Base-by-base conservation (phyloP, 2,329 filamentous ascomycete genomes). In the Fusarium heterosporum region DNA sequence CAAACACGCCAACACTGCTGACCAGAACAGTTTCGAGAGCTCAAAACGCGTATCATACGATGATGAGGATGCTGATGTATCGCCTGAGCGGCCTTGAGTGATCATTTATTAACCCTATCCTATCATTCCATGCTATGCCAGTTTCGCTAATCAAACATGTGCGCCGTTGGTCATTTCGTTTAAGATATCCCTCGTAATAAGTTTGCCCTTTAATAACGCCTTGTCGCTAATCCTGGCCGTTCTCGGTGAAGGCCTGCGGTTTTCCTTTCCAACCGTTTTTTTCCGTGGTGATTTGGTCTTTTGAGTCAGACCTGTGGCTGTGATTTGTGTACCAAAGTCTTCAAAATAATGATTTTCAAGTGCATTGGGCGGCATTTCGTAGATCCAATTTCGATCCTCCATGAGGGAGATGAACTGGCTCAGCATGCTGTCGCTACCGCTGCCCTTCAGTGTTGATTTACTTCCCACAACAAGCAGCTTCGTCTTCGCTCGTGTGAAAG, bases 401-500 rank as follows among this genome's bases (percentile, higher is more conserved):
- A 97, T 95, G 39, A 98, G 79, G 4, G 81, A 79, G 9, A 98
- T 85, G 73, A 98, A 93, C 22, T 85, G 85, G 32, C 86, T 86
- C 14, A 99, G 83, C 79, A 98, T 89, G 70, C 93, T 91, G 69
- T 92, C 89, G 26, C 81, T 81, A n/a, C 83, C 89, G 51, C 90
- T 85, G 12, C 88, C 82, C 83, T 91, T 93, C 4, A 99, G 81
- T 1, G 96, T 99, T 55, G 83, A 84, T 74, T 87, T 87, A 77
- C 92, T 96, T 11, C 96, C 96, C 1, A 99, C 79, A 13, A 99
- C 90, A 2, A 99, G 83, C 34, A 99, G 81, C 81, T 99, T 99
- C 1, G 91, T 96, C 76, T 94, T 92, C 22, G 96, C 96, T 28
- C 96, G 85, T 6, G 96, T 99, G 67, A 99, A 92, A 0, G 96